Base-by-base conservation (phyloP, 2,329 filamentous ascomycete species). In the Colletotrichum camelliae region DNA sequence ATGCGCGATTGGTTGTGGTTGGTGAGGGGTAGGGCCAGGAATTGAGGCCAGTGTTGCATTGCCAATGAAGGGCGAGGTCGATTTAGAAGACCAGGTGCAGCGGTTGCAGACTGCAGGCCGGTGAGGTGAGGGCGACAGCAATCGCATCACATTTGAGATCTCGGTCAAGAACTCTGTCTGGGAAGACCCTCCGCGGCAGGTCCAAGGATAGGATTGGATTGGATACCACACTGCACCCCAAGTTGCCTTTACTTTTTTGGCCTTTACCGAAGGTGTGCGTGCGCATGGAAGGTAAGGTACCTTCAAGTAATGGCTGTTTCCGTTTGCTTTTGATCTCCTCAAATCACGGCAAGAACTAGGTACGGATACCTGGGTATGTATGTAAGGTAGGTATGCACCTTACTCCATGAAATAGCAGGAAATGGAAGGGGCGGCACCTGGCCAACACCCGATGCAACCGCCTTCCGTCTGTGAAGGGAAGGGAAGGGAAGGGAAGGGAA, bases 41-140 rank as follows among this genome's bases (percentile, higher is more conserved):
- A 58, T 72, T 67, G 62, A 72, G 73, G 73, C 62, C 62, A 67
- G 57, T 67, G 69, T 75, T 65, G 69, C 69, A 75, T 67, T 68
- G 69, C 35, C 69, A 75, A 68, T 62, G 39, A 67, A 62, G 70
- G 39, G 55, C 57, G 64, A 67, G 27, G 21, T 64, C 37, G 55
- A 61, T 52, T 52, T 24, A 52, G 43, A 52, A 52, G 43, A 52
- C 43, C 43, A 52, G 43, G 43, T 52, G 43, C n/a, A 24, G 43
- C 21, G n/a, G n/a, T 52, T 39, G 48, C 15, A 24, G 65, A 57
- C n/a, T 68, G 66, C 66, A 68, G 52, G 66, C 66, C 52, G 66
- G 66, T 60, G 66, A 60, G 66, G 21, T 37, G 24, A 60, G 9
- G 16, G 37, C 21, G 52, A 52, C 66, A 58, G 33, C 27, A 39